phyloP scores from a whole-genome alignment of 176 grass and related monocot species.

The maize (Zea mays) region DNA sequence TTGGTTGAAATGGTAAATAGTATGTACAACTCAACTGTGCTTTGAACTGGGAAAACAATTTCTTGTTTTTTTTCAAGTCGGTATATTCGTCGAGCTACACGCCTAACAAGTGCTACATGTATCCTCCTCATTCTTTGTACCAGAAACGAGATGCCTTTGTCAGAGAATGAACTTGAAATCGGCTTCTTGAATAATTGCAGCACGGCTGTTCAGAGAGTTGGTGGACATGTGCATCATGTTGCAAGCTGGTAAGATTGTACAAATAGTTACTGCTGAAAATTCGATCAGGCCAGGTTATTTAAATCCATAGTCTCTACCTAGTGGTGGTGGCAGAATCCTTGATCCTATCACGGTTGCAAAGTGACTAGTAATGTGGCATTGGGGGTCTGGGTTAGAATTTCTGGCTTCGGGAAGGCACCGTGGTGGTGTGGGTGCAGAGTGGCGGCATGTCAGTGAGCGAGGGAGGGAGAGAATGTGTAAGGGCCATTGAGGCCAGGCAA shows the following conservation, averaged over 20 bases:
- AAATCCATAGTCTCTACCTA: background rate
- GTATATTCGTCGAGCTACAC: background rate
- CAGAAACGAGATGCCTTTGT: background rate
- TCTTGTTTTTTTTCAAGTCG: background rate
- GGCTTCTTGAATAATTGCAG: background rate
- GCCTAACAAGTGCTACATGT: background rate
- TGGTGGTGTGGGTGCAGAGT: no score
- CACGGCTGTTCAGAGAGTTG: conserved; percentile 3
- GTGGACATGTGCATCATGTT: background rate
- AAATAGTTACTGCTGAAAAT: conserved; percentile 9
- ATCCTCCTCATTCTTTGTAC: no score
- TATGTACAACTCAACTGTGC: background rate
- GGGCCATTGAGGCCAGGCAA: no score
- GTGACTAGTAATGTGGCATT: no score
- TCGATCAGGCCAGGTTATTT: background rate
- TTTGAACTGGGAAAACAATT: background rate
- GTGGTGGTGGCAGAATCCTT: no score
- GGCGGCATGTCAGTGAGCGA: no score
- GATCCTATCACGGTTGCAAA: no score
- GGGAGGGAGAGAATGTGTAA: no score
- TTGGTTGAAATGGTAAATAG: conserved; percentile 4
- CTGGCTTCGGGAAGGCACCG: no score
- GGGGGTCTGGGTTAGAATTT: no score
- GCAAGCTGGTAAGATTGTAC: background rate
- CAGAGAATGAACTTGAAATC: background rate